phyloP scores from a whole-genome alignment of 2,329 filamentous ascomycete genomes.

The Hortaea sp. region DNA sequence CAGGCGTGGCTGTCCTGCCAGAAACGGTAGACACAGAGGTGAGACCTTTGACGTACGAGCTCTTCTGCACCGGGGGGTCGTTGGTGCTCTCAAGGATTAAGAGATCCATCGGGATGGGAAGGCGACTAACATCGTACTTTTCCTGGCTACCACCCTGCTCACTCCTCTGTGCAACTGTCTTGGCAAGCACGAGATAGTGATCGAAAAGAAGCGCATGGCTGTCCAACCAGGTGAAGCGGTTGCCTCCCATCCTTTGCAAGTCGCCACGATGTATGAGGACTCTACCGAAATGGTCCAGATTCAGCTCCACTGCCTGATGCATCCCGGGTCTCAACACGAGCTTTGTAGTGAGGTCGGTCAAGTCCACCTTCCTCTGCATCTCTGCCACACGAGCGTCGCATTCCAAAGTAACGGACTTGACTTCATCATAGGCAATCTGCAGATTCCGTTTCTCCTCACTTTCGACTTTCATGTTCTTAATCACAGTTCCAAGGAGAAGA shows the following conservation, averaged over 20 bases:
- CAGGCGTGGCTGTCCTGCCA: conserved; percentile 20
- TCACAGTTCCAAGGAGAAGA: conserved; percentile 69
- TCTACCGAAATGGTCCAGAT: conserved; percentile 86
- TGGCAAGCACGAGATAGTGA: conserved; percentile 89
- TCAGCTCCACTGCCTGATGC: conserved; percentile 69
- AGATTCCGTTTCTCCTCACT: conserved; percentile 85
- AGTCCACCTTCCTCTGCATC: conserved; percentile 79
- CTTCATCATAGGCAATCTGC: conserved; percentile 76
- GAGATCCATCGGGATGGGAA: conserved; percentile 94
- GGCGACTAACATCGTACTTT: conserved; percentile 83
- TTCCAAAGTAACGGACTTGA: conserved; percentile 77
- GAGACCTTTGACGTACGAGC: conserved; percentile 58
- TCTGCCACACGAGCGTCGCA: conserved; percentile 90
- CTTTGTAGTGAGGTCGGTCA: conserved; percentile 75
- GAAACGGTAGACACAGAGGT: conserved; percentile 54
- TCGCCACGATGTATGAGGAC: conserved; percentile 85
- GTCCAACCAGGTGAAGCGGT: conserved; percentile 86
- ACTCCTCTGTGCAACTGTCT: conserved; percentile 57
- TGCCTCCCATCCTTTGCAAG: conserved; percentile 76
- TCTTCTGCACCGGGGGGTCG: conserved; percentile 82
- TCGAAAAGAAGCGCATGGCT: conserved; percentile 91
- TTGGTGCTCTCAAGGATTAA: conserved; percentile 85
- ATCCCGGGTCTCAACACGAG: conserved; percentile 79
- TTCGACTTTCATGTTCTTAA: conserved; percentile 73
- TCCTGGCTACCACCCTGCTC: conserved; percentile 65